Conservation (phyloP, 768 basidiomycete species). For the Phylloporus rhodoxanthus region DNA sequence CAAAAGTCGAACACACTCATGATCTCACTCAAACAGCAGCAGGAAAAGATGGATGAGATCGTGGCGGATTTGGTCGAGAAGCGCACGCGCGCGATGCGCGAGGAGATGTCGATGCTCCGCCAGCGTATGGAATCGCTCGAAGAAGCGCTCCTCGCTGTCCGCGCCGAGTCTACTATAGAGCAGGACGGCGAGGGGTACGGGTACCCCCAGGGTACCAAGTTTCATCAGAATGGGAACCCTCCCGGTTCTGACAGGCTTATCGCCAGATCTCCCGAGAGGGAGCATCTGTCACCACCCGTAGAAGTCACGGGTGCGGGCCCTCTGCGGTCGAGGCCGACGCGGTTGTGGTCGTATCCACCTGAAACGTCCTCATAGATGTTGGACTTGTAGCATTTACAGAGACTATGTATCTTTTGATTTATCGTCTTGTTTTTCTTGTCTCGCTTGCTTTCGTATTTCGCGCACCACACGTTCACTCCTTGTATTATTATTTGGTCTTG, state of each 20-base stretch:
- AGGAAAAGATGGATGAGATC: constrained; percentile 55
- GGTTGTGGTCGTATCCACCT: constrained; percentile 13
- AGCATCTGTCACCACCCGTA: constrained; percentile 39
- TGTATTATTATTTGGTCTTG: no score
- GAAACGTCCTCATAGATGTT: no score
- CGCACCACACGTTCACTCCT: constrained; percentile 8
- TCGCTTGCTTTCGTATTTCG: constrained; percentile 21
- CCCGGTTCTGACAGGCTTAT: constrained; percentile 22
- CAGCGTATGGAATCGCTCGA: constrained; percentile 68
- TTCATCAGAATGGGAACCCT: constrained; percentile 36
- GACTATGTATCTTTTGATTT: constrained; percentile 27
- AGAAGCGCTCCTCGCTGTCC: constrained; percentile 33
- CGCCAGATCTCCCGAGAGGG: constrained; percentile 26
- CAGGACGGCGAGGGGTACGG: constrained; percentile 13
- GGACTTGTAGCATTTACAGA: no score
- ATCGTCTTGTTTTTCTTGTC: constrained; percentile 24
- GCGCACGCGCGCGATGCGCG: constrained; percentile 49
- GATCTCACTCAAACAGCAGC: constrained; percentile 49
- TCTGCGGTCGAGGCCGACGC: constrained; percentile 8
- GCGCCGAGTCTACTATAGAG: constrained; percentile 17
- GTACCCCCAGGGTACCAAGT: constrained; percentile 20
- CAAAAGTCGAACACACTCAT: constrained; percentile 55
- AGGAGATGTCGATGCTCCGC: constrained; percentile 56
- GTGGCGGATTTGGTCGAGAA: constrained; percentile 60
- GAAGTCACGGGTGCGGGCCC: constrained; percentile 36